phyloP scores from a whole-genome alignment of 2,329 filamentous ascomycete genomes.

The Seiridium cupressi region DNA sequence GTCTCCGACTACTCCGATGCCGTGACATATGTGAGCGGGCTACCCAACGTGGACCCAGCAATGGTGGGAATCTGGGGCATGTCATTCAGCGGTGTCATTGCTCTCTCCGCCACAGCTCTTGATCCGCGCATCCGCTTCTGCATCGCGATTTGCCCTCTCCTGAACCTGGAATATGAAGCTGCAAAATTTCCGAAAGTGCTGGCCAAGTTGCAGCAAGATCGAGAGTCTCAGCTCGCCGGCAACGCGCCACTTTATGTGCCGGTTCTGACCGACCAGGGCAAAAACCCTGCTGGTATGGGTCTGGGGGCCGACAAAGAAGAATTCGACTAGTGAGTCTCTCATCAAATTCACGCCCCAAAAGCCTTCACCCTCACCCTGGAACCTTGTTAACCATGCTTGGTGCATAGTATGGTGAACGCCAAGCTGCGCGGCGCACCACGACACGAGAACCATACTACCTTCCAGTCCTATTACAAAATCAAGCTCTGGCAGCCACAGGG shows the following conservation, averaged over 20 bases:
- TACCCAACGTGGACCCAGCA: slow-evolving; percentile 28
- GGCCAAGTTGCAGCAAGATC: not conserved
- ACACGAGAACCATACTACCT: too few relatives aligned
- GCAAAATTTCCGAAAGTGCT: not conserved
- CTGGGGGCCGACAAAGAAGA: too few relatives aligned
- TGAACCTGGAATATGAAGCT: not conserved
- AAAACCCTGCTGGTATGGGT: not conserved
- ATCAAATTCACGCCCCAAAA: too few relatives aligned
- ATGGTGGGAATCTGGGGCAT: slow-evolving; percentile 11
- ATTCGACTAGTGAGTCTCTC: too few relatives aligned
- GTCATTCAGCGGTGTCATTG: slow-evolving; percentile 6
- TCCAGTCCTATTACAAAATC: too few relatives aligned
- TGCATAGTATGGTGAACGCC: too few relatives aligned
- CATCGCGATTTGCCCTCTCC: slow-evolving; percentile 5
- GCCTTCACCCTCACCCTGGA: too few relatives aligned
- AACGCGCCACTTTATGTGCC: not conserved
- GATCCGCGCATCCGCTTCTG: slow-evolving; percentile 10
- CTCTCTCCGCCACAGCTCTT: slow-evolving; percentile 4
- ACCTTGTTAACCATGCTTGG: too few relatives aligned
- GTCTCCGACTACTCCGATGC: slow-evolving; percentile 20
- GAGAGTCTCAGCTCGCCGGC: not conserved
- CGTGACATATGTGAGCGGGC: slow-evolving; percentile 42
- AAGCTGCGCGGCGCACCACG: too few relatives aligned
- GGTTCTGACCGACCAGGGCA: not conserved
- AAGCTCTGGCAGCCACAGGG: too few relatives aligned